phyloP scores from a whole-genome alignment of 805 yeast species.

The Candida wancherniae region DNA sequence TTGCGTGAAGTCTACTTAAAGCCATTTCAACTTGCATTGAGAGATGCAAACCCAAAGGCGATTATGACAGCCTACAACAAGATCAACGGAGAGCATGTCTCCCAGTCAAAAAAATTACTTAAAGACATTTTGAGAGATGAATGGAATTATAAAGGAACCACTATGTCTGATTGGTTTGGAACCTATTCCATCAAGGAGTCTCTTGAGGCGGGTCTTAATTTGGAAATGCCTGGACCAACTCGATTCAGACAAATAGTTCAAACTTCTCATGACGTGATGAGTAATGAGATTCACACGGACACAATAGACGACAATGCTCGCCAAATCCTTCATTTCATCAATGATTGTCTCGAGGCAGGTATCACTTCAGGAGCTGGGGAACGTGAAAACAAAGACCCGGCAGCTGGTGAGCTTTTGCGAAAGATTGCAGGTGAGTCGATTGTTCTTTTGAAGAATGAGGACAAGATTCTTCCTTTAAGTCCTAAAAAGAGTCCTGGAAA shows the following conservation, averaged over 20 bases:
- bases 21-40: slow-evolving; percentile 58
- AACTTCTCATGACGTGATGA: slow-evolving; percentile 38
- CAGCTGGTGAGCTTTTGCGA: slow-evolving; percentile 11
- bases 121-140: slow-evolving; percentile 47
- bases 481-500: slow-evolving; percentile 17
- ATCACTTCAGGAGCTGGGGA: slow-evolving; percentile 36
- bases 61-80: slow-evolving; percentile 63
- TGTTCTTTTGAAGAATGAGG: slow-evolving; percentile 54
- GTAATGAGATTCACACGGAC: slow-evolving; percentile 37
- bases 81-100: slow-evolving; percentile 56
- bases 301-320: slow-evolving; percentile 47
- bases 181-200: slow-evolving; percentile 44
- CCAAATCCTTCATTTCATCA: slow-evolving; percentile 43
- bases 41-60: slow-evolving; percentile 47
- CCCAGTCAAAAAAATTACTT: slow-evolving; percentile 42
- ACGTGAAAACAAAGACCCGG: slow-evolving; percentile 13
- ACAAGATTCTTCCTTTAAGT: slow-evolving; percentile 41
- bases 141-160: slow-evolving; percentile 53
- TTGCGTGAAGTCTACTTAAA: slow-evolving; percentile 59
- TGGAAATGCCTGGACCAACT: slow-evolving; percentile 67
- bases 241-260: slow-evolving; percentile 39
- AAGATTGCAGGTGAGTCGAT: slow-evolving; percentile 37
- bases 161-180: slow-evolving; percentile 66
- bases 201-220: slow-evolving; percentile 52
- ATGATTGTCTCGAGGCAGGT: slow-evolving; percentile 38